Conservation (phyloP, 768 basidiomycete species). For the Sistotremastrum suecicum region DNA sequence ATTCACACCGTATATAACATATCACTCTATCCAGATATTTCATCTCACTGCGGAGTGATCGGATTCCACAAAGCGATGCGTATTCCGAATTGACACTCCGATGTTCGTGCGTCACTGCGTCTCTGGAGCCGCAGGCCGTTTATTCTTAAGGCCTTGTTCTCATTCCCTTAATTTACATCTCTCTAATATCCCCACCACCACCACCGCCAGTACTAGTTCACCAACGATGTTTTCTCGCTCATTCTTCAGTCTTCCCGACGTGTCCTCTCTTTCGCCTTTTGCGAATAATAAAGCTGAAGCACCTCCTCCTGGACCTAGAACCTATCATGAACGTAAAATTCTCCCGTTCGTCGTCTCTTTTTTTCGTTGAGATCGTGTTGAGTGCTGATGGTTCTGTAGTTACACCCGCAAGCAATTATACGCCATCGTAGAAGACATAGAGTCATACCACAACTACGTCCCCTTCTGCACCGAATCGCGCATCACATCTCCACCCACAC, state of each 20-base stretch:
- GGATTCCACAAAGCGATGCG: too few relatives aligned
- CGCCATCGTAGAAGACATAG: slow-evolving; percentile 74
- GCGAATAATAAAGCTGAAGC: slow-evolving; percentile 14
- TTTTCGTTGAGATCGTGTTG: slow-evolving; percentile 1
- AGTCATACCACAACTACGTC: slow-evolving; percentile 73
- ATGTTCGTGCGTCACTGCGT: too few relatives aligned
- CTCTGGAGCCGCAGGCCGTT: too few relatives aligned
- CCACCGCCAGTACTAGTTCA: too few relatives aligned
- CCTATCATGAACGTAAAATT: slow-evolving; percentile 72
- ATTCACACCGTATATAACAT: too few relatives aligned
- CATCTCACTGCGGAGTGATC: too few relatives aligned
- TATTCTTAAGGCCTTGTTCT: too few relatives aligned
- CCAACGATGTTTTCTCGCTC: too few relatives aligned
- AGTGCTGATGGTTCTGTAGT: slow-evolving; percentile 24
- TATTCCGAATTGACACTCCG: too few relatives aligned
- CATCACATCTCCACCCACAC: slow-evolving; percentile 23
- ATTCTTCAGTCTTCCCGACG: slow-evolving; percentile 37
- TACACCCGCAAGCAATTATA: slow-evolving; percentile 73
- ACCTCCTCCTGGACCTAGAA: slow-evolving; percentile 28
- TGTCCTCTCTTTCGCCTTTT: slow-evolving; percentile 31
- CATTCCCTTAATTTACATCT: too few relatives aligned
- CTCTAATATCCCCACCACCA: too few relatives aligned
- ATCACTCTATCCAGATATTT: too few relatives aligned
- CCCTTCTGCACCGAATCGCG: slow-evolving; percentile 76
- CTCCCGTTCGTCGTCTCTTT: slow-evolving; percentile 52